A percentile compares a stretch with the other conserved stretches of the same genome.
Conservation (phyloP, 768 basidiomycete species). For the Cyathus striatus region DNA sequence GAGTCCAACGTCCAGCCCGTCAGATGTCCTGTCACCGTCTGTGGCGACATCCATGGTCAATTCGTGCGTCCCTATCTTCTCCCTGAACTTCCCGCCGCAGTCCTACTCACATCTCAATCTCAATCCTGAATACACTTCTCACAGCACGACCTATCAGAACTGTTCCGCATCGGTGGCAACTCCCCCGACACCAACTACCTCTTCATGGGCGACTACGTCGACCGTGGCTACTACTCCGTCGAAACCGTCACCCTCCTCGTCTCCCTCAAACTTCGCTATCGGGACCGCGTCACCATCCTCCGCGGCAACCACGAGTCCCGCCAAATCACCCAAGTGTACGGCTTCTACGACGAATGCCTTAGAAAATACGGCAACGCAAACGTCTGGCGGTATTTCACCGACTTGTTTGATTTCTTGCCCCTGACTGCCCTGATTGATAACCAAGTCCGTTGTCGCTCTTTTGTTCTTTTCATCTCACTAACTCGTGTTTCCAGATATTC, state of each 20-base stretch:
- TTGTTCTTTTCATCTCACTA: conserved; percentile 2
- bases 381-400: conserved; percentile 99
- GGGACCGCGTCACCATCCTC: conserved; percentile 95
- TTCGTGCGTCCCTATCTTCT: conserved; percentile 68
- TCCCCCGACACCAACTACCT: conserved; percentile 99
- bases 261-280: conserved; percentile 95
- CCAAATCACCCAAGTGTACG: conserved; percentile 99
- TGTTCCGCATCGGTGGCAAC: conserved; percentile 97
- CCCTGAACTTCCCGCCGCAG: conserved; percentile 2
- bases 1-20: conserved; percentile 99
- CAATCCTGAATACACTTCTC: conserved; percentile 3
- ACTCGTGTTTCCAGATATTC: conserved; percentile 68
- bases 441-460: conserved; percentile 65
- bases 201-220: conserved; percentile 99
- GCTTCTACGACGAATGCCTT: conserved; percentile 99
- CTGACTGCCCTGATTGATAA: conserved; percentile 98
- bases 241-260: conserved; percentile 98
- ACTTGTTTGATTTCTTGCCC: conserved; percentile 96
- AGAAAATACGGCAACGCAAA: conserved; percentile 99
- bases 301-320: conserved; percentile 98
- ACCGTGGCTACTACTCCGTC: conserved; percentile 98
- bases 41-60: conserved; percentile 99
- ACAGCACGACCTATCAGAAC: conserved; percentile 98
- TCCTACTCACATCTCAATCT: background rate
- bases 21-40: conserved; percentile 97